Conservation (phyloP, 345 rosid genomes). For the Populus nigra region DNA sequence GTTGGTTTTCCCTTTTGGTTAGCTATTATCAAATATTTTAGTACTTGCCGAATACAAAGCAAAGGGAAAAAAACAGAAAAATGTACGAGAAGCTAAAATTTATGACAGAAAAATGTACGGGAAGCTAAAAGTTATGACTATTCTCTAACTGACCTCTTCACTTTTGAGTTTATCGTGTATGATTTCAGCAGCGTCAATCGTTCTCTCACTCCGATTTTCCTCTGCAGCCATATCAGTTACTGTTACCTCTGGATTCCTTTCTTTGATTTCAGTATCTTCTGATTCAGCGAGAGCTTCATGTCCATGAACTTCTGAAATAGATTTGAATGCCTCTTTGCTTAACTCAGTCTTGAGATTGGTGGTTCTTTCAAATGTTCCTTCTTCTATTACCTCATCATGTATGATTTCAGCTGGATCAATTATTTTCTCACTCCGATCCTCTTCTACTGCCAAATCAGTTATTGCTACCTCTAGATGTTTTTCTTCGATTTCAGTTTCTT, state of each 20-base stretch:
- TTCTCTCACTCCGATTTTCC: constrained; percentile 15
- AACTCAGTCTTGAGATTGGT: constrained; percentile 5
- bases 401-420: constrained; percentile 18
- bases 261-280: constrained; percentile 20
- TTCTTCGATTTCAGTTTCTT: constrained; percentile 15
- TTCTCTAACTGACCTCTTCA: constrained; percentile 27
- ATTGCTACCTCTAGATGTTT: constrained; percentile 16
- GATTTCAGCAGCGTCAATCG: constrained; percentile 21
- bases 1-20: constrained; percentile 8
- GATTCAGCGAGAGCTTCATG: constrained; percentile 10
- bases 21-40: constrained; percentile 2
- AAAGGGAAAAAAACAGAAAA: not conserved
- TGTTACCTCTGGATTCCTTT: constrained; percentile 16
- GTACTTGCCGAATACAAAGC: not conserved
- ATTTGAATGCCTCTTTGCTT: constrained; percentile 19
- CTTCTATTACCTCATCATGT: constrained; percentile 6
- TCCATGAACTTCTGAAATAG: not conserved
- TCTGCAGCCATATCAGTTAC: constrained; percentile 8
- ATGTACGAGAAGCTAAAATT: not conserved
- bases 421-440: constrained; percentile 12
- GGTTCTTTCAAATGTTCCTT: constrained; percentile 1
- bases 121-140: not conserved
- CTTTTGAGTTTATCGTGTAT: constrained; percentile 26
- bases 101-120: not conserved
- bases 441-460: constrained; percentile 12